Percentiles rank a stretch among this genome's conserved stretches.
Evolutionary conservation across 768 basidiomycete genomes (phyloP).

Genomic region (Mycena pura): DNA sequence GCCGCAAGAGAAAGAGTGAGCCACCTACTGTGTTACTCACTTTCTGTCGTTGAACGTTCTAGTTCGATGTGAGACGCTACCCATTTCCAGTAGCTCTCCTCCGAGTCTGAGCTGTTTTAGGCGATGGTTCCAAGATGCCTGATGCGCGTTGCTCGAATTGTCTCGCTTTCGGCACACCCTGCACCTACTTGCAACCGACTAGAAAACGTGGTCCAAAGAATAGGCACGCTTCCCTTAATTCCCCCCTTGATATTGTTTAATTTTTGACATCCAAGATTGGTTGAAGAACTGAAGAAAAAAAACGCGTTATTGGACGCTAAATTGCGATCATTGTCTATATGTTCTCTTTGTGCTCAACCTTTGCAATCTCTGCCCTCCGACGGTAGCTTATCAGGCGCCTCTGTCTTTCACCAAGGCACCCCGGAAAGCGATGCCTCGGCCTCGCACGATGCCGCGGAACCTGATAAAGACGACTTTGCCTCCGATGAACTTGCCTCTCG

Average conservation of each 20-base stretch:
- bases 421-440: constrained; percentile 4
- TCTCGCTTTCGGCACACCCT: constrained; percentile 4
- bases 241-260: neutral
- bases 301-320: constrained; percentile 51
- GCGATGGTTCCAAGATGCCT: constrained; percentile 13
- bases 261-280: constrained; percentile 24
- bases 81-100: neutral
- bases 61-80: constrained; percentile 19
- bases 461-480: neutral
- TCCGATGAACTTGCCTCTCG: constrained; percentile 10
- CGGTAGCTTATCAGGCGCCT: neutral
- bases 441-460: neutral
- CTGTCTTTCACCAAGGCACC: constrained; percentile 10
- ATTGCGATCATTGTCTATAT: constrained; percentile 18
- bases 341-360: constrained; percentile 20
- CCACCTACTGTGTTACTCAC: neutral
- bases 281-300: constrained; percentile 60
- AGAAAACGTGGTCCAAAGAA: constrained; percentile 18
- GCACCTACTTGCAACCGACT: constrained; percentile 11
- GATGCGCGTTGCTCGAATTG: constrained; percentile 14
- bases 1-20: constrained; percentile 11
- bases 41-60: neutral
- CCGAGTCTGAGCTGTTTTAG: neutral
- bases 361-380: neutral
- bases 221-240: neutral